These are phyloP conservation scores for Candida ascalaphidarum DNA, from an alignment of 805 yeast species.

Conservation along the genomic window DNA sequence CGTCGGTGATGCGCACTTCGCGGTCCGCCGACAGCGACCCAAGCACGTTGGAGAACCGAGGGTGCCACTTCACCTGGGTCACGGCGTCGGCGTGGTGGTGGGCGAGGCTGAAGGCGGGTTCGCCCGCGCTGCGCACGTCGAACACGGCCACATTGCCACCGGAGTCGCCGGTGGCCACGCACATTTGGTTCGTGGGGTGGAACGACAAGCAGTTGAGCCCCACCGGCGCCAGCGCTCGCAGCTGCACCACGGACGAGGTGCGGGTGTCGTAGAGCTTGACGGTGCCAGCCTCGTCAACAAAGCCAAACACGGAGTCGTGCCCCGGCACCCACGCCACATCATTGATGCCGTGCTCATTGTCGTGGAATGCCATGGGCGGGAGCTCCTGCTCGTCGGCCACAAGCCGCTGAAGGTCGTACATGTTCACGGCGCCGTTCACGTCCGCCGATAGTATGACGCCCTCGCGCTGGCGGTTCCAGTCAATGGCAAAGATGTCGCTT, in stretches of 20 bases:
- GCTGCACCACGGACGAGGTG: conserved; percentile 1
- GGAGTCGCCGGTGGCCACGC: conserved; percentile 62
- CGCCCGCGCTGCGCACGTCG: conserved; percentile 63
- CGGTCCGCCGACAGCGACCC: conserved; percentile 64
- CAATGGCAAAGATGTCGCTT: conserved; percentile 59
- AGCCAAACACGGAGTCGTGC: conserved; percentile 53
- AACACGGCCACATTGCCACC: conserved; percentile 48
- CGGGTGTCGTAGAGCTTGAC: conserved; percentile 51
- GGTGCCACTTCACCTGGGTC: conserved; percentile 70
- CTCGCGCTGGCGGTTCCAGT: conserved; percentile 63
- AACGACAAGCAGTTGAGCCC: conserved; percentile 54
- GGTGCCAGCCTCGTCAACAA: conserved; percentile 58
- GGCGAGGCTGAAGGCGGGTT: too few species aligned
- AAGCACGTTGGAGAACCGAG: conserved; percentile 40
- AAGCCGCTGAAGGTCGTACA: conserved; percentile 73
- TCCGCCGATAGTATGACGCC: conserved; percentile 56
- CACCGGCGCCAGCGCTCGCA: conserved; percentile 4
- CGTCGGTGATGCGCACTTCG: conserved; percentile 55
- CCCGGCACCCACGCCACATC: conserved; percentile 61
- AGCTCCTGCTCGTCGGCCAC: too few species aligned
- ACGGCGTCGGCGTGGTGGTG: conserved; percentile 44
- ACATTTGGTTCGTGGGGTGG: conserved; percentile 46
- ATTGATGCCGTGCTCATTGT: conserved; percentile 44
- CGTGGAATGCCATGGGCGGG: conserved; percentile 2
- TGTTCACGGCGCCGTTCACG: conserved; percentile 51